These are phyloP conservation scores for Chaetoscypha palmicola DNA, from an alignment of 2,329 filamentous ascomycete species.

Conservation along the genomic window DNA sequence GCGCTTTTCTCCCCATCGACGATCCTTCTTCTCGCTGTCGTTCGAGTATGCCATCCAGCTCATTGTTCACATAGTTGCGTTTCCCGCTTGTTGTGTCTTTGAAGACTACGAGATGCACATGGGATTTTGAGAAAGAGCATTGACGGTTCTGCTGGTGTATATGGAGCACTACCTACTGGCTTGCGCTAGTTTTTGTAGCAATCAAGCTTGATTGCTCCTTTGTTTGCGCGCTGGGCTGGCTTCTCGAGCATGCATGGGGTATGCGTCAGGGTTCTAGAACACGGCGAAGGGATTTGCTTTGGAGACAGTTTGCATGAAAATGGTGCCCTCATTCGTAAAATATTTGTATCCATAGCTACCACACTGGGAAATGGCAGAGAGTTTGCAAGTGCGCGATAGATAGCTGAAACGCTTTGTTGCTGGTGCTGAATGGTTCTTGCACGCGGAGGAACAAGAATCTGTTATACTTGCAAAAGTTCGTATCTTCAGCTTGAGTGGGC, in stretches of 20 bases:
- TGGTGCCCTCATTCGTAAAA: neutral
- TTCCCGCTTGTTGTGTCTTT: neutral
- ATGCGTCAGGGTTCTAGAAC: neutral
- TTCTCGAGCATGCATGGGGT: neutral
- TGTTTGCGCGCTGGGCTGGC: slow-evolving; percentile 1
- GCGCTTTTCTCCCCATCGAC: neutral
- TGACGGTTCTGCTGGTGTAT: neutral
- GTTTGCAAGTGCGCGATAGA: neutral
- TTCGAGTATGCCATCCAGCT: neutral
- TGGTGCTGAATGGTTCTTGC: too few species aligned
- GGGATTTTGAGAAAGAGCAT: neutral
- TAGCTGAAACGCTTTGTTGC: neutral
- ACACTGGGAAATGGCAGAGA: neutral
- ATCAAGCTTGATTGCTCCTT: too few species aligned
- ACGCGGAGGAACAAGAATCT: too few species aligned
- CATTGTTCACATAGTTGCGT: neutral
- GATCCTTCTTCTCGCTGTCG: neutral
- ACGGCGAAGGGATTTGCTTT: neutral
- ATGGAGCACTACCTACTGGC: neutral
- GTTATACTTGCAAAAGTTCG: too few species aligned
- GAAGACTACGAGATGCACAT: neutral
- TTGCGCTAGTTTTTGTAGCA: neutral
- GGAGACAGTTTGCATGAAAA: neutral
- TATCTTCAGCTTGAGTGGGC: too few species aligned
- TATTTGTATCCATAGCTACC: neutral